A percentile compares a stretch with the other conserved stretches of the same genome.
Conservation (phyloP, 352 stramenopile genomes). For the Lagenidium giganteum region DNA sequence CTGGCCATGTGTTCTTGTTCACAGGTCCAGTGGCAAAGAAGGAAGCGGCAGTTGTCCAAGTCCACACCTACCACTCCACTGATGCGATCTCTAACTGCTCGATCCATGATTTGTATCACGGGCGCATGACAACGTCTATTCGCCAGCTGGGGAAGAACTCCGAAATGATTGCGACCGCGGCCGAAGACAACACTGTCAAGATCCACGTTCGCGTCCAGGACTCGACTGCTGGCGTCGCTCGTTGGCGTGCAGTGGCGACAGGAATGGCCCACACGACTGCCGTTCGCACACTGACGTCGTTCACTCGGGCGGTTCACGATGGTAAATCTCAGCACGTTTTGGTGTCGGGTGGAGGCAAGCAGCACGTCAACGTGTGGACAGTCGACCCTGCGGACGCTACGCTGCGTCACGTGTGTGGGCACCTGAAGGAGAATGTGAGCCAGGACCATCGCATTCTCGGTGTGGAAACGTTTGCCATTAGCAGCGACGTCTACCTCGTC, state of each 20-base stretch:
- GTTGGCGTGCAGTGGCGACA: constrained; percentile 44
- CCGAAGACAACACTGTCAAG: constrained; percentile 82
- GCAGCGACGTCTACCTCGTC: constrained; percentile 35
- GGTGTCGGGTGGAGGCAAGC: constrained; percentile 75
- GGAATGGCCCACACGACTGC: constrained; percentile 78
- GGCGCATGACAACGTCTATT: constrained; percentile 71
- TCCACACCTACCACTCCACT: constrained; percentile 51
- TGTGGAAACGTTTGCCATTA: constrained; percentile 47
- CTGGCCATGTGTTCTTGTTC: constrained; percentile 65
- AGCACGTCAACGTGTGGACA: constrained; percentile 73
- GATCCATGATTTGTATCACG: constrained; percentile 64
- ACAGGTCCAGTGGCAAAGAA: constrained; percentile 44
- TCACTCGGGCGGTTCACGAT: constrained; percentile 17
- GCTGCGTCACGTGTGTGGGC: constrained; percentile 53
- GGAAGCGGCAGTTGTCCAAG: constrained; percentile 43
- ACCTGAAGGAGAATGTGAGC: constrained; percentile 44
- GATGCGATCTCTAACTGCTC: constrained; percentile 27
- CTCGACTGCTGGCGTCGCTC: too few species aligned
- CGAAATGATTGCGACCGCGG: constrained; percentile 53
- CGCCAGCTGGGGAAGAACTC: constrained; percentile 31
- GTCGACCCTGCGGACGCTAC: constrained; percentile 29
- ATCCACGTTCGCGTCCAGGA: constrained; percentile 53
- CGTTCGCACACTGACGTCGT: constrained; percentile 58
- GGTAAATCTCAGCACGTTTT: constrained; percentile 30
- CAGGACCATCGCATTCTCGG: constrained; percentile 85